Conservation (phyloP, 352 stramenopile genomes). For the Pythium sukuiense region DNA sequence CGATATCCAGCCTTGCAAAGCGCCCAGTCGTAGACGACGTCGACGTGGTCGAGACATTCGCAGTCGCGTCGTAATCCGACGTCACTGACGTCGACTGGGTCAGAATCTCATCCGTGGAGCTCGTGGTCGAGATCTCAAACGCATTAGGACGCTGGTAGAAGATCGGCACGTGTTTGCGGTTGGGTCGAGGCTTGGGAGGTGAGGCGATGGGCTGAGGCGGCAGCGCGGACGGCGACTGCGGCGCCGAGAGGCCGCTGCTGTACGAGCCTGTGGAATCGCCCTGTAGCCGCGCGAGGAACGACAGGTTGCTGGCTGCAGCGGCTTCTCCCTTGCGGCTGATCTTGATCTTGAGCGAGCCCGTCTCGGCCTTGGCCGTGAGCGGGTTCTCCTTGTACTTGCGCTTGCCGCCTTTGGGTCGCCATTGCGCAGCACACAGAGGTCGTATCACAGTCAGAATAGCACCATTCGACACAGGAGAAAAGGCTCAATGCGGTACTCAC, state of each 20-base stretch:
- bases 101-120: constrained; percentile 35
- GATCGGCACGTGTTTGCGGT: constrained; percentile 81
- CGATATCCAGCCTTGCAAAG: constrained; percentile 27
- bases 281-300: not conserved
- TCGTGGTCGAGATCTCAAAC: constrained; percentile 32
- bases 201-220: constrained; percentile 30
- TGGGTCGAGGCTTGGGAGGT: constrained; percentile 72
- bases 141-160: constrained; percentile 65
- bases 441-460: constrained; percentile 11
- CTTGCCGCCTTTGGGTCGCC: constrained; percentile 45
- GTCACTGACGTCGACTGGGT: constrained; percentile 39
- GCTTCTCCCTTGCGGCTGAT: constrained; percentile 59
- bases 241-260: not conserved
- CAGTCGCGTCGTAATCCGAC: constrained; percentile 26
- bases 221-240: constrained; percentile 9
- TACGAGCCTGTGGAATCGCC: not conserved
- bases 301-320: not conserved
- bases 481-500: constrained; percentile 1
- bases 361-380: constrained; percentile 76
- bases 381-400: constrained; percentile 77
- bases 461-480: constrained; percentile 6
- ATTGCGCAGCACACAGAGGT: not conserved
- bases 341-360: constrained; percentile 75
- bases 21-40: constrained; percentile 35
- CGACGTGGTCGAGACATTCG: constrained; percentile 24